Evolutionary conservation across 352 stramenopile species (phyloP), one percentile per base, ranked within the genome.

Genomic region (Globisporangium ultimum): DNA sequence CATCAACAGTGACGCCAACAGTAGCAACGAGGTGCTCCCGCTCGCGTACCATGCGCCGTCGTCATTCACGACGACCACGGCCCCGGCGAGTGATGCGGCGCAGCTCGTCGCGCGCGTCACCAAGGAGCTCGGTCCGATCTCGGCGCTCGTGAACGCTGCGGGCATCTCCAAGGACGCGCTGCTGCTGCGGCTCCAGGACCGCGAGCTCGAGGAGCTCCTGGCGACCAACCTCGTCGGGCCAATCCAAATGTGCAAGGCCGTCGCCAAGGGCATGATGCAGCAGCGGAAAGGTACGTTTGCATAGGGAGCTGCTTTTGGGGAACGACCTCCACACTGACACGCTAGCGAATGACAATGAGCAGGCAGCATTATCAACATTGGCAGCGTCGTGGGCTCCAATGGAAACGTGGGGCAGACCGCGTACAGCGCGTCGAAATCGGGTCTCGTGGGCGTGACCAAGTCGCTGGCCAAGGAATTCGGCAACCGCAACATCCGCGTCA

Each of bases 381-480:
- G 88, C 5, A 94, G 83, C 58, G 82, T 95, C 42, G 87, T 96
- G 7, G 87, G 87, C 0, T 74, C 74, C 3, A 61, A 65, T 1
- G 88, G 88, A 1, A 95, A 94, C 62, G 70, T 76, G 12, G 88
- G 88, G 0, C 86, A 95, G 61, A 77, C 86, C 0, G 86, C 73
- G 20, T 96, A 96, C 71, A 90, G 77, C 60, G 82, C 80, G 12
- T 90, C 86, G 18, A 96, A 96, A 61, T 73, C 84, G 15, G 88
- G 72, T 9, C 74, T 96, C 2, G 58, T 76, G 12, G 86, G 86
- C 17, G 72, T 92, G 43, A 95, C 83, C 49, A 87, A 78, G 61
- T 85, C 84, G 50, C 72, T 95, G 42, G 86, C 86, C 34, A 93
- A 92, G 49, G 88, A 96, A 62, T 73, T 96, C 13, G 86, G 86